A percentile compares a stretch with the other conserved stretches of the same genome.
Evolutionary conservation across 1,284 basidiomycete species (phyloP).

Genomic region (Cryptococcus jaspeensis): DNA sequence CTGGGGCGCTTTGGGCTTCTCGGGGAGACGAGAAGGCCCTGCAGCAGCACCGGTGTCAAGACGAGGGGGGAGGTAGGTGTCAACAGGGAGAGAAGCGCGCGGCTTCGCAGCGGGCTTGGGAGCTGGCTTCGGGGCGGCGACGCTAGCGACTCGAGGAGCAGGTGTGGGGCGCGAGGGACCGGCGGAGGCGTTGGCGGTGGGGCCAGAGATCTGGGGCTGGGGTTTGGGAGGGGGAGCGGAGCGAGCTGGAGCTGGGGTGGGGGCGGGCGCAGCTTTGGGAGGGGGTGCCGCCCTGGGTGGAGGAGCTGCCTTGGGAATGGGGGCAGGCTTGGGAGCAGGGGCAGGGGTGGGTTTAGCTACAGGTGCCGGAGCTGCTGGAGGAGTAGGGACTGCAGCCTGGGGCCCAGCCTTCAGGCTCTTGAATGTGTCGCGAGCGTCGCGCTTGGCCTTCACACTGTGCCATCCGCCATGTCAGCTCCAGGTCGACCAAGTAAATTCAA

Average conservation of each 20-base stretch:
- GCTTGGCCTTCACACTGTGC: conserved; percentile 45
- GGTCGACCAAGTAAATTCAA: conserved; percentile 14
- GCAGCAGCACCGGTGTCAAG: conserved; percentile 7
- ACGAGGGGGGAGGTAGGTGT: neutral
- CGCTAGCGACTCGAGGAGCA: conserved; percentile 6
- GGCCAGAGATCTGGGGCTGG: neutral
- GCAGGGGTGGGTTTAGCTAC: neutral
- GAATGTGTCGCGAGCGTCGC: conserved; percentile 28
- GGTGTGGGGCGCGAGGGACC: conserved; percentile 3
- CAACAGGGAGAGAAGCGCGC: neutral
- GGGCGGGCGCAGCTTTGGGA: conserved; percentile 17
- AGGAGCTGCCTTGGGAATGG: neutral
- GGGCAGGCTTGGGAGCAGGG: neutral
- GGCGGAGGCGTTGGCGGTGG: neutral
- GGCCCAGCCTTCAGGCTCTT: conserved; percentile 14
- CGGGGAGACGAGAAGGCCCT: conserved; percentile 28
- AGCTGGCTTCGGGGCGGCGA: neutral
- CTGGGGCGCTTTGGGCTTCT: conserved; percentile 56
- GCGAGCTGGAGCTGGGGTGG: conserved; percentile 22
- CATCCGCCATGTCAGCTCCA: conserved; percentile 23
- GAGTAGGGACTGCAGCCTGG: neutral
- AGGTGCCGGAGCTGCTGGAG: neutral
- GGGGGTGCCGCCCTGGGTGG: neutral
- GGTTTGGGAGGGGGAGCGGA: conserved; percentile 3
- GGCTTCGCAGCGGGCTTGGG: neutral